phyloP scores from a whole-genome alignment of 2,329 filamentous ascomycete genomes.

The Pseudomassariella vexata region DNA sequence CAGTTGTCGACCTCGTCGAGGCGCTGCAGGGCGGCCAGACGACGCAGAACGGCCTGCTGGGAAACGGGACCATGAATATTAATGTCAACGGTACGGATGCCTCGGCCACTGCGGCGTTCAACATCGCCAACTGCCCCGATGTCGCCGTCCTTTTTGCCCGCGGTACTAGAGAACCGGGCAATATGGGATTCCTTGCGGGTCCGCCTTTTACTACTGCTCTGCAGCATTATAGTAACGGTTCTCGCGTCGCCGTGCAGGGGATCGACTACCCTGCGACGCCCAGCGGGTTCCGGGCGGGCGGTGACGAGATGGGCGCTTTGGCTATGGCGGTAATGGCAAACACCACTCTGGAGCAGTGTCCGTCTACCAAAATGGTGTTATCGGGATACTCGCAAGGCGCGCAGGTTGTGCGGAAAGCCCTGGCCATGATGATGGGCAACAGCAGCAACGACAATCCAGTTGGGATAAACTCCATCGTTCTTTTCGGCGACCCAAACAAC shows the following conservation, averaged over 20 bases:
- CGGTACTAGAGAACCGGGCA: conserved; percentile 20
- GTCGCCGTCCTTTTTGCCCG: conserved; percentile 21
- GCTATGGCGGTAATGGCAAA: conserved; percentile 7
- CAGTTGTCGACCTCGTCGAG: conserved; percentile 6
- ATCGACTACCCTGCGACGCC: conserved; percentile 19
- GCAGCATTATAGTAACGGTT: conserved; percentile 5
- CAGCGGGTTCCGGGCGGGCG: conserved; percentile 16
- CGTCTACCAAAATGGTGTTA: conserved; percentile 33
- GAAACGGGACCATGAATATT: conserved; percentile 6
- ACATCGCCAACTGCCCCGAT: conserved; percentile 10
- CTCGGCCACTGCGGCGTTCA: too few species aligned
- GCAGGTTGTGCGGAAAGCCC: conserved; percentile 22
- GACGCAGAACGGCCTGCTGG: conserved; percentile 7
- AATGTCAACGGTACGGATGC: conserved; percentile 5
- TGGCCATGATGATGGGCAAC: conserved; percentile 6
- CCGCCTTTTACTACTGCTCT: conserved; percentile 18
- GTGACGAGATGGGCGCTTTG: conserved; percentile 12
- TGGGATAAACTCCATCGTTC: conserved; percentile 18
- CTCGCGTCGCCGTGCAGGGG: conserved; percentile 17
- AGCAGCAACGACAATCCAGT: too few species aligned
- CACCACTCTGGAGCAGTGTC: conserved; percentile 26
- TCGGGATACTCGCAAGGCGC: conserved; percentile 29
- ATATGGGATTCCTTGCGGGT: conserved; percentile 18
- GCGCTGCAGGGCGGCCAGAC: conserved; percentile 10
- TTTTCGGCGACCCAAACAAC: conserved; percentile 22